These are phyloP conservation scores for Ceriops tagal DNA, from an alignment of 345 rosid genomes.

Conservation along the genomic window DNA sequence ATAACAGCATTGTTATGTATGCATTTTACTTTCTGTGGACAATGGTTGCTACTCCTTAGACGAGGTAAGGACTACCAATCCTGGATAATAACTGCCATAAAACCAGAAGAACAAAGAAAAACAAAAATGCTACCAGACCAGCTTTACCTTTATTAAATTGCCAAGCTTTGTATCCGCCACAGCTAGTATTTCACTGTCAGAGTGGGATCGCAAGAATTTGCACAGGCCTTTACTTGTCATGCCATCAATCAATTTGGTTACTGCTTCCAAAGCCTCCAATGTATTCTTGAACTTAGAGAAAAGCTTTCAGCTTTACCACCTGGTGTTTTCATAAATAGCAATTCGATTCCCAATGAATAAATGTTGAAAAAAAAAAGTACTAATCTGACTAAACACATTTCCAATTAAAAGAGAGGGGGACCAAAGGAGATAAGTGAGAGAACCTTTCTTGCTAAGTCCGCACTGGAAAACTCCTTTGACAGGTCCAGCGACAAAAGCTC, in stretches of 20 bases:
- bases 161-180: conserved; percentile 95
- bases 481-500: conserved; percentile 44
- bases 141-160: conserved; percentile 76
- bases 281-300: conserved; percentile 90
- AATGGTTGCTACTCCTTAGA: conserved; percentile 7
- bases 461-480: conserved; percentile 30
- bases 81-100: no score
- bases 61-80: no score
- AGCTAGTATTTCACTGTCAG: conserved; percentile 60
- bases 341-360: neutral
- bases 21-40: conserved; percentile 76
- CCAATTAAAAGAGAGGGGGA: neutral
- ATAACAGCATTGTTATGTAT: conserved; percentile 81
- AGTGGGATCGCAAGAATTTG: conserved; percentile 67
- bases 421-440: conserved; percentile 12
- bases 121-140: conserved; percentile 45
- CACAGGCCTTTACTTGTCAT: conserved; percentile 57
- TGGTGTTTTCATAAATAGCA: conserved; percentile 17
- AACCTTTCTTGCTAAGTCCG: no score
- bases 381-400: no score
- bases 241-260: conserved; percentile 38
- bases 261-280: conserved; percentile 75
- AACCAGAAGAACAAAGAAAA: conserved; percentile 26
- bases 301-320: conserved; percentile 75
- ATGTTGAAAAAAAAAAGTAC: no score